Percentiles rank a stretch among this genome's conserved stretches.
Evolutionary conservation across 2,329 filamentous ascomycete genomes (phyloP).

Genomic region (Pseudogymnoascus verrucosus): DNA sequence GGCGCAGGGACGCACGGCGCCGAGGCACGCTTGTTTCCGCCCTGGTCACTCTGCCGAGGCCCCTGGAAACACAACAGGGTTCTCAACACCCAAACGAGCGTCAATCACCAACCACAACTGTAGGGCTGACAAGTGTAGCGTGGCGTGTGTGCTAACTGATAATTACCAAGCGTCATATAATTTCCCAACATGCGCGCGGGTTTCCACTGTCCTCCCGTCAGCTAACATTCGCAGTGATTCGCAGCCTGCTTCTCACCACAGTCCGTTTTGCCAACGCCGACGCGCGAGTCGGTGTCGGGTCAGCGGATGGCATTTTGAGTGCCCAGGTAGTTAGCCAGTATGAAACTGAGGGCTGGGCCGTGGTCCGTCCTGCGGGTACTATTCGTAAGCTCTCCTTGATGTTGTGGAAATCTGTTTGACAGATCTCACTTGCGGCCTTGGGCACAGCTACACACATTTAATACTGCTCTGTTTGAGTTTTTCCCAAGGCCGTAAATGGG

Average conservation of each 20-base stretch:
- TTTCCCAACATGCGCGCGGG: neutral
- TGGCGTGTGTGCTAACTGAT: neutral
- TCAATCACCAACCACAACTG: neutral
- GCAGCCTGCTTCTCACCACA: neutral
- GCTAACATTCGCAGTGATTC: neutral
- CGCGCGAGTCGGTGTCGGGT: too few species aligned
- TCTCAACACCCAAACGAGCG: too few species aligned
- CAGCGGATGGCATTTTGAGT: neutral
- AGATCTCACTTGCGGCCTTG: neutral
- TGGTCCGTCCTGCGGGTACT: neutral
- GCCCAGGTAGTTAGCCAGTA: neutral
- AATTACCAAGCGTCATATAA: neutral
- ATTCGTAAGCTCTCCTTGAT: neutral
- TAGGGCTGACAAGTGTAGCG: neutral
- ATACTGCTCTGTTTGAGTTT: neutral
- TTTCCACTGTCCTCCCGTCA: neutral
- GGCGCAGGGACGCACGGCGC: neutral
- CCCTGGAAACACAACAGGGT: neutral
- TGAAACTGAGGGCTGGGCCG: neutral
- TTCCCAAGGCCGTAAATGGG: neutral
- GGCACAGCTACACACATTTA: neutral
- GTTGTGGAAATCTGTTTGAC: neutral
- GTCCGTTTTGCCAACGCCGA: neutral
- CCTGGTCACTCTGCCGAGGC: neutral
- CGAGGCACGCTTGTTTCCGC: neutral